These are phyloP conservation scores for Veloboletus limbatus DNA, from an alignment of 1,284 basidiomycete genomes.

Conservation along the genomic window DNA sequence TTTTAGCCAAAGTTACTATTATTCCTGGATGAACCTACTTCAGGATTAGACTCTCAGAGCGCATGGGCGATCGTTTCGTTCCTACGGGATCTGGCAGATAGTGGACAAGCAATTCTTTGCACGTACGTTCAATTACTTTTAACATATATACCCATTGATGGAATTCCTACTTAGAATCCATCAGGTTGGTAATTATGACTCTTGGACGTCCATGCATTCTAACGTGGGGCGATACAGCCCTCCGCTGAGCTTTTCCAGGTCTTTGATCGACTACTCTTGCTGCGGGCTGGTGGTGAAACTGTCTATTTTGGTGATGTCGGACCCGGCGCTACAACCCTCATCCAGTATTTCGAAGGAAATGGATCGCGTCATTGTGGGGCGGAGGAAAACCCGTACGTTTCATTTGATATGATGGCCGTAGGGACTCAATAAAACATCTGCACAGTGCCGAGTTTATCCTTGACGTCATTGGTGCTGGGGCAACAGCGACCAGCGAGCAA, in stretches of 20 bases:
- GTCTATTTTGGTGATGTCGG: constrained; percentile 81
- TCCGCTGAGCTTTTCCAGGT: constrained; percentile 67
- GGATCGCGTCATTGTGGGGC: constrained; percentile 47
- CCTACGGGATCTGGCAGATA: constrained; percentile 76
- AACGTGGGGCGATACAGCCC: constrained; percentile 48
- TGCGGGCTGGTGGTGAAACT: constrained; percentile 70
- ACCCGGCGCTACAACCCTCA: constrained; percentile 49
- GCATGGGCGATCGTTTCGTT: constrained; percentile 86
- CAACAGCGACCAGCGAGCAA: constrained; percentile 42
- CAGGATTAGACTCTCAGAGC: constrained; percentile 85
- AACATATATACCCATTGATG: not conserved
- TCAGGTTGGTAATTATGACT: constrained; percentile 15
- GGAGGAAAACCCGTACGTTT: constrained; percentile 42
- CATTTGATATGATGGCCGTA: not conserved
- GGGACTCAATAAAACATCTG: not conserved
- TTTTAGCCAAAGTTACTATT: constrained; percentile 4
- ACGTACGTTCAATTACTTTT: constrained; percentile 51
- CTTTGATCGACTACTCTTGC: constrained; percentile 61
- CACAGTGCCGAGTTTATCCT: constrained; percentile 66
- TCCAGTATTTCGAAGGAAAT: constrained; percentile 67
- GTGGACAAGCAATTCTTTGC: constrained; percentile 73
- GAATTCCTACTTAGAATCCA: constrained; percentile 17
- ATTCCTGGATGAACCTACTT: constrained; percentile 42
- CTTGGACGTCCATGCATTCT: not conserved
- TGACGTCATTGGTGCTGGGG: constrained; percentile 67